Evolutionary conservation across 257 asterid genomes (phyloP).

Genomic region (Nicotiana benthamiana): DNA sequence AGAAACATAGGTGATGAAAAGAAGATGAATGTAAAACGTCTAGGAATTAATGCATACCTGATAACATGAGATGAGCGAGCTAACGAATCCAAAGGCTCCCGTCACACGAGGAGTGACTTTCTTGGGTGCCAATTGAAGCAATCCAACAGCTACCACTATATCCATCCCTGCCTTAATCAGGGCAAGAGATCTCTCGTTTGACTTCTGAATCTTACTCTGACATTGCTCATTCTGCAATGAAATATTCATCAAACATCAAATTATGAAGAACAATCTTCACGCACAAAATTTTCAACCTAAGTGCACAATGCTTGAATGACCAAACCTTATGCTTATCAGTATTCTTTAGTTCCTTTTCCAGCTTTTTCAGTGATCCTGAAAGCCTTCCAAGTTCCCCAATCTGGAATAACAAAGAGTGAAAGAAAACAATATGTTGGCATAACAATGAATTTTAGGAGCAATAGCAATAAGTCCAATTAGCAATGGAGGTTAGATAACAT

Average conservation of each 20-base stretch:
- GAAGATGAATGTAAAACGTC: background rate
- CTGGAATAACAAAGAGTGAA: constrained; percentile 29
- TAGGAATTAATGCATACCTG: constrained; percentile 38
- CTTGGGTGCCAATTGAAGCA: constrained; percentile 91
- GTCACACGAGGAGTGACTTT: constrained; percentile 92
- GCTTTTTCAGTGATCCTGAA: constrained; percentile 59
- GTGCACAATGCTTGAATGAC: background rate
- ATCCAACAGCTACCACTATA: constrained; percentile 82
- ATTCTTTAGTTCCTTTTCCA: constrained; percentile 66
- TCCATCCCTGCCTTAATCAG: constrained; percentile 80
- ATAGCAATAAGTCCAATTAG: background rate
- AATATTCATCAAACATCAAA: constrained; percentile 11
- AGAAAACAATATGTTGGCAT: background rate
- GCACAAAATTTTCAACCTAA: background rate
- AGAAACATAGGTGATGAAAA: background rate
- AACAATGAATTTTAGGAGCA: background rate
- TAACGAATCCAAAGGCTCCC: constrained; percentile 76
- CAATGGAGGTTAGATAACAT: background rate
- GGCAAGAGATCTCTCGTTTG: constrained; percentile 77
- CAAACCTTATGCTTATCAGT: constrained; percentile 61
- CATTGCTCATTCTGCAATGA: constrained; percentile 60
- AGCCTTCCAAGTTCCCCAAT: constrained; percentile 84
- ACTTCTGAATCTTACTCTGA: constrained; percentile 45
- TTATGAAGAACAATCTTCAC: background rate
- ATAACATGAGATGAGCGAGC: constrained; percentile 93